Evolutionary conservation across 176 grass and related monocot genomes (phyloP).

Genomic region (Hyparrhenia diplandra): DNA sequence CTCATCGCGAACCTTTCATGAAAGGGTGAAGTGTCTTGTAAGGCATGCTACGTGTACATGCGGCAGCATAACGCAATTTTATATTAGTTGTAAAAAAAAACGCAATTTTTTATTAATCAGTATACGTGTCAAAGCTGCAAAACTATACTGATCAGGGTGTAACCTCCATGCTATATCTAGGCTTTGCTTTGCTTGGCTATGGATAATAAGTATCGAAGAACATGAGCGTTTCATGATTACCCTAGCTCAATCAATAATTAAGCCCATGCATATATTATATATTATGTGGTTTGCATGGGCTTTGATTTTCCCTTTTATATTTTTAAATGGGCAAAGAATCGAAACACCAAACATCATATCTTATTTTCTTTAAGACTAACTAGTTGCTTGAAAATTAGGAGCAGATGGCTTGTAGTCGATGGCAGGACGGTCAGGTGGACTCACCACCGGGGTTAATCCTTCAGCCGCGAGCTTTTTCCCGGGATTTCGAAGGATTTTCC

Average conservation of each 20-base stretch:
- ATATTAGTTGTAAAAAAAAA: too few relatives aligned
- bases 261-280: not conserved
- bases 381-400: too few relatives aligned
- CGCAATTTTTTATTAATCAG: not conserved
- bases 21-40: constrained; percentile 39
- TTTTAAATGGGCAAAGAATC: not conserved
- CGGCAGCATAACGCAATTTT: constrained; percentile 7
- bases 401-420: too few relatives aligned
- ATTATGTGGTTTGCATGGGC: too few relatives aligned
- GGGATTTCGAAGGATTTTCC: too few relatives aligned
- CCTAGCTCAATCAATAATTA: not conserved
- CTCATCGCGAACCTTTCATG: not conserved
- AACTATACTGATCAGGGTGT: constrained; percentile 24
- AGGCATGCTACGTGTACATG: constrained; percentile 37
- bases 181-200: constrained; percentile 21
- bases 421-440: too few relatives aligned
- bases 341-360: not conserved
- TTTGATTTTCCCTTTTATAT: not conserved
- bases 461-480: too few relatives aligned
- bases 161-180: not conserved
- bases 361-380: not conserved
- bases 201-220: not conserved
- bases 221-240: constrained; percentile 1
- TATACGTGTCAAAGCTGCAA: constrained; percentile 12
- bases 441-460: too few relatives aligned